Conservation (phyloP, 2,329 filamentous ascomycete species). For the Bipolaris oryzae region DNA sequence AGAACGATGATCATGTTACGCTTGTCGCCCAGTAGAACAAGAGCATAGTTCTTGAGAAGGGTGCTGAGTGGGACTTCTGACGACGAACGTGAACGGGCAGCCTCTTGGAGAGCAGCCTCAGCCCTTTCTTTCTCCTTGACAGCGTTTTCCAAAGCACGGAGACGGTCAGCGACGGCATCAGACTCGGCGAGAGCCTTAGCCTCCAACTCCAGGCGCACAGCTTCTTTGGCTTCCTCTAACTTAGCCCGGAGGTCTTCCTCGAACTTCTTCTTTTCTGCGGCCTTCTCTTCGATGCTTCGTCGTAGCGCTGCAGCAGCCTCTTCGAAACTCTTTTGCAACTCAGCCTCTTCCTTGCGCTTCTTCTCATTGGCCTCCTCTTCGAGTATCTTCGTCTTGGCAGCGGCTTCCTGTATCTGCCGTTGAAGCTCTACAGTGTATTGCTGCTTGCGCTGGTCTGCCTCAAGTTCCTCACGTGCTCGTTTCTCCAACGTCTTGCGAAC, state of each 20-base stretch:
- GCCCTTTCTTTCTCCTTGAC: slow-evolving; percentile 29
- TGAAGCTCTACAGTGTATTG: slow-evolving; percentile 41
- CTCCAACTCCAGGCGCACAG: slow-evolving; percentile 41
- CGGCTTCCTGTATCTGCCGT: slow-evolving; percentile 42
- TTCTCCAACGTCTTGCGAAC: slow-evolving; percentile 66
- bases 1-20: slow-evolving; percentile 59
- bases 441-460: slow-evolving; percentile 36
- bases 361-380: slow-evolving; percentile 36
- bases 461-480: slow-evolving; percentile 52
- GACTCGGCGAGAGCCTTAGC: slow-evolving; percentile 38
- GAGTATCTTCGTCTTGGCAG: slow-evolving; percentile 32
- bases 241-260: slow-evolving; percentile 36
- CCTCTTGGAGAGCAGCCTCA: slow-evolving; percentile 4
- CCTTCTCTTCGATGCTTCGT: slow-evolving; percentile 36
- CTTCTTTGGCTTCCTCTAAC: slow-evolving; percentile 42
- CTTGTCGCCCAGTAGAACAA: slow-evolving; percentile 58
- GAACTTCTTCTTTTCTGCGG: slow-evolving; percentile 34
- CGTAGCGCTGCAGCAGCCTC: slow-evolving; percentile 34
- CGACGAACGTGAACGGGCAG: slow-evolving; percentile 18
- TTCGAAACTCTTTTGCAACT: slow-evolving; percentile 36
- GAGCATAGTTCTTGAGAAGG: slow-evolving; percentile 60
- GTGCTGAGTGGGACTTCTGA: slow-evolving; percentile 59
- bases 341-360: slow-evolving; percentile 33
- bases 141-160: slow-evolving; percentile 38
- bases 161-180: slow-evolving; percentile 35